Conservation (phyloP, 75 land plant genomes). For the Picea sitchensis region DNA sequence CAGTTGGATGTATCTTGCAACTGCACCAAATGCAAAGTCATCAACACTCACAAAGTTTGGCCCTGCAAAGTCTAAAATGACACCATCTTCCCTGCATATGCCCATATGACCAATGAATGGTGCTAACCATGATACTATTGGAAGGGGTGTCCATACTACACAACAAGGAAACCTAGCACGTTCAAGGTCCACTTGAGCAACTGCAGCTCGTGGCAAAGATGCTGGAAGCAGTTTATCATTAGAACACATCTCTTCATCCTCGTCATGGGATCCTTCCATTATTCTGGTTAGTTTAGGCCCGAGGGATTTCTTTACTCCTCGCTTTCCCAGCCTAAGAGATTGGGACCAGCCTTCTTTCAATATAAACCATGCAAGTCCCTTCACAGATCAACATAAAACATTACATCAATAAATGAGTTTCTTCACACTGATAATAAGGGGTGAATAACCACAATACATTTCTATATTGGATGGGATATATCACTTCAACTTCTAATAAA, state of each 20-base stretch:
- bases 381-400: slow-evolving; percentile 6
- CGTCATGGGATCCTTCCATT: slow-evolving; percentile 12
- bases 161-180: slow-evolving; percentile 72
- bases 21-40: slow-evolving; percentile 76
- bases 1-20: slow-evolving; percentile 74
- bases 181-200: slow-evolving; percentile 41
- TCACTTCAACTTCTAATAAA: too few relatives aligned
- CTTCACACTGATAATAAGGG: background rate
- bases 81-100: slow-evolving; percentile 91
- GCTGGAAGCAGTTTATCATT: background rate
- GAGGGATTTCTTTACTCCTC: background rate
- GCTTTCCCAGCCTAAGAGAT: slow-evolving; percentile 14
- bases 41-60: slow-evolving; percentile 77
- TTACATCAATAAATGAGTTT: background rate
- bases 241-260: slow-evolving; percentile 13
- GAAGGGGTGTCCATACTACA: slow-evolving; percentile 96
- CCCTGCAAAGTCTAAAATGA: slow-evolving; percentile 91
- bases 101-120: slow-evolving; percentile 95
- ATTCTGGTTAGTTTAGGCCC: slow-evolving; percentile 8
- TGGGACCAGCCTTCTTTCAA: background rate
- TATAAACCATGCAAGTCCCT: background rate
- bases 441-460: background rate
- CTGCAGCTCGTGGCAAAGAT: background rate
- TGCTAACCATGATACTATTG: slow-evolving; percentile 84
- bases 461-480: too few relatives aligned